These are phyloP conservation scores for Penicillium angulare DNA, from an alignment of 495 filamentous ascomycete genomes.

Conservation along the genomic window DNA sequence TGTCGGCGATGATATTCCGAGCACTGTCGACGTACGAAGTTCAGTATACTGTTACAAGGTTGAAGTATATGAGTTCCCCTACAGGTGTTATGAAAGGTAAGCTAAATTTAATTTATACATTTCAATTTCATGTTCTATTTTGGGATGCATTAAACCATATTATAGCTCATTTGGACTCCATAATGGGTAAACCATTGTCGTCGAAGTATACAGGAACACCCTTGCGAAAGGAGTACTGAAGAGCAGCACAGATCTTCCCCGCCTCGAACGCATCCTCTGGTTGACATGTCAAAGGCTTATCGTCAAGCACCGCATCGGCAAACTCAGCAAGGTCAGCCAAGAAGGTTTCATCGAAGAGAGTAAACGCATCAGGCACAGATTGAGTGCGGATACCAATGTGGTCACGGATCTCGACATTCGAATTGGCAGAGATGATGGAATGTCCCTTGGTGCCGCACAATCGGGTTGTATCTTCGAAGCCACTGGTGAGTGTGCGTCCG, in stretches of 20 bases:
- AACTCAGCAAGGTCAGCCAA: conserved; percentile 16
- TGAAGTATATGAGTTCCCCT: too few relatives aligned
- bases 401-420: conserved; percentile 18
- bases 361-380: conserved; percentile 18
- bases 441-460: conserved; percentile 17
- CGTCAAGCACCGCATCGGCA: conserved; percentile 15
- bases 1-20: too few relatives aligned
- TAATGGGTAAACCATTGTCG: conserved; percentile 12
- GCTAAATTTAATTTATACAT: too few relatives aligned
- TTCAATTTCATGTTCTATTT: too few relatives aligned
- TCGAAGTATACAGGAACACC: conserved; percentile 16
- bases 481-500: conserved; percentile 16
- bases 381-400: conserved; percentile 12
- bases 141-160: too few relatives aligned
- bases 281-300: conserved; percentile 16
- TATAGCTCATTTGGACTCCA: too few relatives aligned
- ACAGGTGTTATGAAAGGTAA: too few relatives aligned
- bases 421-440: conserved; percentile 16
- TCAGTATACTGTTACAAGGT: too few relatives aligned
- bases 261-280: conserved; percentile 19
- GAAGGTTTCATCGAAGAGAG: conserved; percentile 15
- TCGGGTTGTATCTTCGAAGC: conserved; percentile 16
- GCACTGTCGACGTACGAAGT: too few relatives aligned
- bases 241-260: conserved; percentile 16
- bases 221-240: conserved; percentile 18